Percentiles rank a stretch among this genome's conserved stretches.
These are phyloP conservation scores for Rhodotorula sp. DNA, from an alignment of 1,284 basidiomycete species.

Conservation along the genomic window DNA sequence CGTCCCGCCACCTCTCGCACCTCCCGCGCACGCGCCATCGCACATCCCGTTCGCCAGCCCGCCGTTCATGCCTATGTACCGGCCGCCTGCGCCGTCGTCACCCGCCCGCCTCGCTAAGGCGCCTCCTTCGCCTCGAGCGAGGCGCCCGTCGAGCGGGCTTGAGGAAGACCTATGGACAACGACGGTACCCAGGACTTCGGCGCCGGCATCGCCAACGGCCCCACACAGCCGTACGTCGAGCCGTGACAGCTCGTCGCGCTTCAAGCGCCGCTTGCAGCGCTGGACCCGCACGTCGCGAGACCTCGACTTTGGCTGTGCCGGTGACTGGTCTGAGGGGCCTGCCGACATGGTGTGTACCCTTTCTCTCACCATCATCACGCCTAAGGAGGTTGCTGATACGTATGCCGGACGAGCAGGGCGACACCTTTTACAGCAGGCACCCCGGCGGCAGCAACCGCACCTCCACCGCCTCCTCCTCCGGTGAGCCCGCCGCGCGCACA, in stretches of 20 bases:
- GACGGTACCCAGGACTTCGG: not conserved
- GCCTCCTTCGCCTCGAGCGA: slow-evolving; percentile 1
- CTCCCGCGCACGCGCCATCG: not conserved
- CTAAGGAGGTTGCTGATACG: not conserved
- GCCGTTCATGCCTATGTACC: slow-evolving; percentile 33
- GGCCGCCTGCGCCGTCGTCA: not conserved
- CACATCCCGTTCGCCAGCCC: slow-evolving; percentile 21
- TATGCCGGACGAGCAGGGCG: not conserved
- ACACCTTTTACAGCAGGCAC: slow-evolving; percentile 21
- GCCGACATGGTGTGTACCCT: slow-evolving; percentile 21
- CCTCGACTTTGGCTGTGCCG: slow-evolving; percentile 40
- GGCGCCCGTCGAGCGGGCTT: not conserved
- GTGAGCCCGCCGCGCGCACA: slow-evolving; percentile 7
- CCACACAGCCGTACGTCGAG: not conserved
- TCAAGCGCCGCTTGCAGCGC: slow-evolving; percentile 9
- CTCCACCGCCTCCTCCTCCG: slow-evolving; percentile 25
- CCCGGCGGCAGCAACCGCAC: slow-evolving; percentile 19
- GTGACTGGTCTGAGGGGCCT: slow-evolving; percentile 31
- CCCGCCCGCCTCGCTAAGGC: not conserved
- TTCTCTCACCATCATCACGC: not conserved
- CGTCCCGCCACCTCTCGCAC: not conserved
- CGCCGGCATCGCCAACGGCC: not conserved
- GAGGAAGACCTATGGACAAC: not conserved
- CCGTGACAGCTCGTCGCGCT: slow-evolving; percentile 11
- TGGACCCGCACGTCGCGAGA: slow-evolving; percentile 11